Evolutionary conservation across 2,329 filamentous ascomycete species (phyloP).

Genomic region (Alternaria postmessia): DNA sequence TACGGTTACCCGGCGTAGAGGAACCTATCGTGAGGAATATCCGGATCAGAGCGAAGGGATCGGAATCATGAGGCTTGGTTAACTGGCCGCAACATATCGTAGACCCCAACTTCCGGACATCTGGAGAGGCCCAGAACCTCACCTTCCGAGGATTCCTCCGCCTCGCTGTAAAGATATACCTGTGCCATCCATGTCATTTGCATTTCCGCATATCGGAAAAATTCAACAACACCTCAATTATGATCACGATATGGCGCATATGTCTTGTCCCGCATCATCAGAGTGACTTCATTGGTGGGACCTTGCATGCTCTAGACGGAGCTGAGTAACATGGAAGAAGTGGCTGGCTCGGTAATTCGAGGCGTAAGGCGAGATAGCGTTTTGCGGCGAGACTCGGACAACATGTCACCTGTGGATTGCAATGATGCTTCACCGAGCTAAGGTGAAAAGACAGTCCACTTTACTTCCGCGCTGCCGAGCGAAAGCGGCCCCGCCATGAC

Average conservation of each 20-base stretch:
- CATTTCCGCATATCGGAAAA: constrained; percentile 30
- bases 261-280: background rate
- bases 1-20: constrained; percentile 59
- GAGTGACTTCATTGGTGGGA: constrained; percentile 33
- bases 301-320: constrained; percentile 9
- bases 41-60: constrained; percentile 43
- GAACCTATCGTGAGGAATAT: constrained; percentile 44
- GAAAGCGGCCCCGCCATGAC: constrained; percentile 39
- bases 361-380: constrained; percentile 26
- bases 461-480: constrained; percentile 36
- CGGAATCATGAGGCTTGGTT: constrained; percentile 21
- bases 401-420: constrained; percentile 11
- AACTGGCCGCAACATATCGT: constrained; percentile 7
- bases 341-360: constrained; percentile 36
- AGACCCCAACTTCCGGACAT: constrained; percentile 17
- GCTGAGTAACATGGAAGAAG: constrained; percentile 8
- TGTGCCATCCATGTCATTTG: constrained; percentile 35
- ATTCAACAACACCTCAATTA: constrained; percentile 24
- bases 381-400: constrained; percentile 48
- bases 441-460: constrained; percentile 24
- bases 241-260: constrained; percentile 24
- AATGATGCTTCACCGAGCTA: constrained; percentile 12
- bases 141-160: constrained; percentile 20
- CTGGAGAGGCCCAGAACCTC: background rate
- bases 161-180: constrained; percentile 34